Evolutionary conservation across 805 yeast species (phyloP).

Genomic region (Zygotorulaspora danielsina): DNA sequence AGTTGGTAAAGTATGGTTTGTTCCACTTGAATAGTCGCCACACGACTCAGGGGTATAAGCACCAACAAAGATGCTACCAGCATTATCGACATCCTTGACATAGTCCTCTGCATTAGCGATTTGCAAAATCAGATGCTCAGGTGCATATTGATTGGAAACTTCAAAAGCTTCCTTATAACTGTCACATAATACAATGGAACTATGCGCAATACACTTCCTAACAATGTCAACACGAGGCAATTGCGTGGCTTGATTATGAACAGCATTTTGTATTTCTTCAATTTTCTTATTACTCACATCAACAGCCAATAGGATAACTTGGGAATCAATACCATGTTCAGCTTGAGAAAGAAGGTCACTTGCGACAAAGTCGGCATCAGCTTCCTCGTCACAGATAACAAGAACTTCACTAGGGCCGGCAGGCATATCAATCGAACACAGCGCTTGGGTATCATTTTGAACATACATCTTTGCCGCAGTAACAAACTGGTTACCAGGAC

Average conservation of each 20-base stretch:
- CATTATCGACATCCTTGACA: conserved; percentile 76
- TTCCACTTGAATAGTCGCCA: conserved; percentile 97
- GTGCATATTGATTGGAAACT: conserved; percentile 91
- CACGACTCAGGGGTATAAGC: conserved; percentile 95
- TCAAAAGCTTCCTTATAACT: conserved; percentile 74
- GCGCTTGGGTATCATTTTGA: conserved; percentile 89
- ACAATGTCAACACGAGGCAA: conserved; percentile 93
- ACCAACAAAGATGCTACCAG: conserved; percentile 96
- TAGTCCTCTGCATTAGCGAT: conserved; percentile 70
- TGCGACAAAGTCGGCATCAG: conserved; percentile 97
- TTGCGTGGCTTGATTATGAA: conserved; percentile 73
- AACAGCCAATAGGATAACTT: conserved; percentile 87
- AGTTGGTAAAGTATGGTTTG: conserved; percentile 97
- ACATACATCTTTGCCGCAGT: conserved; percentile 99
- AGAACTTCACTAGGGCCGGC: conserved; percentile 99
- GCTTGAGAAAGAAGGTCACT: conserved; percentile 95
- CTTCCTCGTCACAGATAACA: conserved; percentile 83
- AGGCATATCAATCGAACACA: conserved; percentile 98
- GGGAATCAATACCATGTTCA: conserved; percentile 98
- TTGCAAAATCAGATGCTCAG: conserved; percentile 95
- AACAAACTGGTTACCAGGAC: conserved; percentile 99
- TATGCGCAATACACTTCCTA: conserved; percentile 86
- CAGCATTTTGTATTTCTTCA: conserved; percentile 71
- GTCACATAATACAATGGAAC: conserved; percentile 69
- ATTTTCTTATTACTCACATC: conserved; percentile 58